Evolutionary conservation across 208 protist species (phyloP).

Genomic region (Acanthamoeba sp.): DNA sequence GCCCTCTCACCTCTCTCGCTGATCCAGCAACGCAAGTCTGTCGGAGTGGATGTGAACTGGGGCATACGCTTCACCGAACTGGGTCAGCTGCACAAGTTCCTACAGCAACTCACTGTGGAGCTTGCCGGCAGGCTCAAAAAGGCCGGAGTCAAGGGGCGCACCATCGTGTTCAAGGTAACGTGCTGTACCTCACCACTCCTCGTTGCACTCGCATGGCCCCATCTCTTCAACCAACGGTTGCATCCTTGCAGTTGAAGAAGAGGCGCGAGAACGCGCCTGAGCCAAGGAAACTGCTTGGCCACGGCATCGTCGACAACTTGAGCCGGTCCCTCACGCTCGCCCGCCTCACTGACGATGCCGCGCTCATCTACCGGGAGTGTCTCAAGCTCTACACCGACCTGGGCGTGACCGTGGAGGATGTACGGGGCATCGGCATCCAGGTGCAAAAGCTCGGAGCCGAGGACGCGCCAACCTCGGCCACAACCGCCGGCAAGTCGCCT

Average conservation of each 20-base stretch:
- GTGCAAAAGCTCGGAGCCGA: background rate
- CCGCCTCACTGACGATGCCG: background rate
- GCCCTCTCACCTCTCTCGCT: background rate
- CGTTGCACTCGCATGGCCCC: too few species aligned
- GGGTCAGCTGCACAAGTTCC: slow-evolving; percentile 74
- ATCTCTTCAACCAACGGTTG: background rate
- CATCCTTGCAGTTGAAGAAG: slow-evolving; percentile 19
- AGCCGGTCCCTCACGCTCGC: slow-evolving; percentile 49
- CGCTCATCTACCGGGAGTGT: background rate
- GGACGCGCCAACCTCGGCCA: background rate
- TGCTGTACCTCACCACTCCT: background rate
- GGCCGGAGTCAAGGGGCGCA: background rate
- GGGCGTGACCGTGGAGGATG: background rate
- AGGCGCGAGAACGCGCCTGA: slow-evolving; percentile 36
- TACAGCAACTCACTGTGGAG: slow-evolving; percentile 69
- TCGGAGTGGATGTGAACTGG: slow-evolving; percentile 80
- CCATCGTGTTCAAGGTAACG: slow-evolving; percentile 69
- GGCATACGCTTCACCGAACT: slow-evolving; percentile 82
- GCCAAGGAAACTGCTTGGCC: slow-evolving; percentile 77
- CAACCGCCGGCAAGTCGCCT: slow-evolving; percentile 1
- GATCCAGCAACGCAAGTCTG: slow-evolving; percentile 77
- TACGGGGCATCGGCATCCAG: slow-evolving; percentile 76
- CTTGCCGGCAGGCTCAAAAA: slow-evolving; percentile 41
- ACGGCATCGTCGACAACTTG: slow-evolving; percentile 66
- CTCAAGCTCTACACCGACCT: slow-evolving; percentile 19